Base-by-base conservation (phyloP, 495 filamentous ascomycete genomes). In the Penicillium samsonianum region DNA sequence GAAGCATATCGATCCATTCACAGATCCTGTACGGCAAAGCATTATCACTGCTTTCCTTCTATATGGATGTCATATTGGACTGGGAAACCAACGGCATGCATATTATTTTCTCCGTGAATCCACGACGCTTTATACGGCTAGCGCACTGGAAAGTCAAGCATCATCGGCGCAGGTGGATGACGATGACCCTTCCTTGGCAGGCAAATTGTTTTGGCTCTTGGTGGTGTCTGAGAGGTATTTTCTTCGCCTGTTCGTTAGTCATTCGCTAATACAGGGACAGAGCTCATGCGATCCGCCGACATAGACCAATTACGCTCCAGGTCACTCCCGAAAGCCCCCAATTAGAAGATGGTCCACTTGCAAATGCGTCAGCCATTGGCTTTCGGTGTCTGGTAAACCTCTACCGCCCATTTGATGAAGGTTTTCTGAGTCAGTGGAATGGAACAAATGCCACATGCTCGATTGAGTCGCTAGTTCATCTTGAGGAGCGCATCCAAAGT, bases 61-160 rank as follows among this genome's bases (percentile, higher is more conserved):
- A 12, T 91, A 87, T 63, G 86, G 83, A 4, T 87, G 83, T 64
- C 82, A 85, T 67, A 87, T 87, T 68, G 83, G 82, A 19, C 75
- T 90, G n/a, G 87, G 88, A 44, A 78, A 84, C 69, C 84, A 88
- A 65, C 83, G 87, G 62, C 84, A 85, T 68, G 87, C 87, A 0
- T 91, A 87, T 84, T 88, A 86, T 63, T 81, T 88, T 70, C 75
- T 90, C 5, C 82, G 87, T 19, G 86, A 90, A 70, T 86, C 86
- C 4, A 88, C 85, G 2, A 90, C 88, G 6, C 65, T 89, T 25
- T 69, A 70, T 37, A 70, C 73, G 0, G 62, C 79, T 17, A 77
- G 71, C 9, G 73, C 79, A 57, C 72, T 78, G n/a, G 71, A 77
- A 23, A 57, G 37, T 41, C 59, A 50, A 41, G 26, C 25, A 40